Base-by-base conservation (phyloP, 1,284 basidiomycete species). In the Ustilago xerochloae region DNA sequence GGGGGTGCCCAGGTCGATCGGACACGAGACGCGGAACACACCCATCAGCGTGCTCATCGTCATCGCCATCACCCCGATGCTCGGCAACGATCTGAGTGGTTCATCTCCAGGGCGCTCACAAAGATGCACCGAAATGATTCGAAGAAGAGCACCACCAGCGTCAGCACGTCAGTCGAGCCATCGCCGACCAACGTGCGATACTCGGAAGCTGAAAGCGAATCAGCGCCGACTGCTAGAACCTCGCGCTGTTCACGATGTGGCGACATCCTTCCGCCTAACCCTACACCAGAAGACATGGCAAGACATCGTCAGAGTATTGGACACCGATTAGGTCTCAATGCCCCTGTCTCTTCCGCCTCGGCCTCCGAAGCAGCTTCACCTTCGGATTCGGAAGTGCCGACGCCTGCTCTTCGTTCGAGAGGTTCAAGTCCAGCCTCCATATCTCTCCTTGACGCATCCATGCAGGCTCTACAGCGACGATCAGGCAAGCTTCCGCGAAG, bases 251-350 rank as follows among this genome's bases (percentile, higher is more conserved):
- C 48, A 10, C 61, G 49, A 10, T 72, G 69, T 20, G 69, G 69
- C 2, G 69, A 72, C 26, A 3, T 8, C 9, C 47, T 72, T 6
- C 63, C 69, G 6, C 20, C 30, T 3, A 26, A 59, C 6, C 45
- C 55, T 10, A 59, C 69, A n/a, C 48, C 47, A 12, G 56, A 63
- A 38, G 56, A 49, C 12, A 43, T 72, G 55, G 60, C 63, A 6
- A 35, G 36, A 16, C 70, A 73, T 36, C 64, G 70, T 16, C 64
- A 73, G 35, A 73, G 64, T 22, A 73, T 73, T 24, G 53, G 61
- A 0, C 70, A 73, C 36, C 70, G 70, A 5, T 39, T 73, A 13
- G 70, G 70, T 5, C 54, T 67, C 24, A 64, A 64, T 32, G 70
- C 61, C 1, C 56, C 58, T 10, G 51, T 71, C 13, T 61, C 62